Evolutionary conservation across 1,139 yeast species (phyloP), one percentile per base, ranked within the genome.

Genomic region (Magnusiomyces sp.): DNA sequence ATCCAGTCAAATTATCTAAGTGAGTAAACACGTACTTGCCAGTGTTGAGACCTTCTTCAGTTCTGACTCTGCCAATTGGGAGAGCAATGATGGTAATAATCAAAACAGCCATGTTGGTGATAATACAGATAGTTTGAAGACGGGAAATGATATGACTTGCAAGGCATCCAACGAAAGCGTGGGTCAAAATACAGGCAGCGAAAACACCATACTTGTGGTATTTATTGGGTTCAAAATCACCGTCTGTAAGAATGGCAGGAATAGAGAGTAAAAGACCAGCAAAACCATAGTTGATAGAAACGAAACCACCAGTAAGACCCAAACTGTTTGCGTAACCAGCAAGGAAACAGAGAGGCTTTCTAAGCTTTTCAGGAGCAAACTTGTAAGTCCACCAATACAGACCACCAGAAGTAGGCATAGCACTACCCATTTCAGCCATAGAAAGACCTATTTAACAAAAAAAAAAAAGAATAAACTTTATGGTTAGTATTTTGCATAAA

Each of bases 351-450:
- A 77, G 58, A 1, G 74, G 69, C n/a, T 68, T 66, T 60, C 71
- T 66, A 51, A 65, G 58, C n/a, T 58, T 61, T 49, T 65, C 65
- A 6, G 82, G 84, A 5, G 84, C 77, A 55, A 75, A 78, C 58
- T 73, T 70, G 58, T 68, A 73, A 1, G 82, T 76, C 79, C 79
- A 77, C 55, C 70, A 70, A 58, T 58, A 57, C 43, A 82, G 69
- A 3, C 88, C 89, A 49, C 89, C 89, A 19, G 81, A 73, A 1
- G 89, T 82, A 43, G 89, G 89, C 58, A 79, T 77, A 5, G 85
- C 75, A 33, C 81, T 75, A 5, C 81, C 82, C 50, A 81, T 65
- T 56, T 81, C 81, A 2, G 84, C 75, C 73, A 83, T 76, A 1
- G 81, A 71, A 11, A 72, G 31, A n/a, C 43, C 43, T 23, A 23